These are phyloP conservation scores for Cryphonectria japonica DNA, from an alignment of 2,329 filamentous ascomycete species.

Conservation along the genomic window DNA sequence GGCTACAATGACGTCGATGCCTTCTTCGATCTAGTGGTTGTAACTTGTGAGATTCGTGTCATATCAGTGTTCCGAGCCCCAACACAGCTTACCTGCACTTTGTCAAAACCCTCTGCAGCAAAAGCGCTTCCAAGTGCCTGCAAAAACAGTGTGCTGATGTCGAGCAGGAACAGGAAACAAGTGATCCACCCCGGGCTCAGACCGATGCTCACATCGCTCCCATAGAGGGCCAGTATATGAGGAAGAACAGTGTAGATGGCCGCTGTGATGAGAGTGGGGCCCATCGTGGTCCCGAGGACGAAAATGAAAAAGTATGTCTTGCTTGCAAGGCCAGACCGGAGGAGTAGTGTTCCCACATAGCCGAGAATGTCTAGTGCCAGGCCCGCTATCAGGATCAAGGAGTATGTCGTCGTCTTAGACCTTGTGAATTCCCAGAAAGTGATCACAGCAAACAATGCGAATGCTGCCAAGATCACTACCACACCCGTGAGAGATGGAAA, in stretches of 20 bases:
- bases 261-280: conserved; percentile 49
- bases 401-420: conserved; percentile 44
- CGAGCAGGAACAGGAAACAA: conserved; percentile 41
- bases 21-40: conserved; percentile 36
- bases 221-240: conserved; percentile 52
- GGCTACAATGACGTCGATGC: conserved; percentile 46
- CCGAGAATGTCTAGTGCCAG: conserved; percentile 50
- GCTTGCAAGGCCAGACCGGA: conserved; percentile 41
- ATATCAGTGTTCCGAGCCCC: neutral
- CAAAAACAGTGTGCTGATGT: conserved; percentile 41
- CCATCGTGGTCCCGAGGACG: conserved; percentile 51
- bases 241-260: conserved; percentile 51
- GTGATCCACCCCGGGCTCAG: conserved; percentile 41
- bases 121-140: conserved; percentile 46
- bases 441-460: conserved; percentile 33
- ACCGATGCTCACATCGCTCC: conserved; percentile 44
- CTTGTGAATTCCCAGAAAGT: conserved; percentile 34
- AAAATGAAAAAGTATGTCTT: conserved; percentile 48
- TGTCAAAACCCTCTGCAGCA: conserved; percentile 40
- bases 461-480: conserved; percentile 35
- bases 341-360: conserved; percentile 50
- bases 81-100: conserved; percentile 41
- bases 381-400: conserved; percentile 45
- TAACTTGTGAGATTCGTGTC: conserved; percentile 14
- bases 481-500: conserved; percentile 32